Evolutionary conservation across 139 green algal genomes (phyloP), one percentile per base, ranked within the genome.

Genomic region (Tetradesmus obliquus): DNA sequence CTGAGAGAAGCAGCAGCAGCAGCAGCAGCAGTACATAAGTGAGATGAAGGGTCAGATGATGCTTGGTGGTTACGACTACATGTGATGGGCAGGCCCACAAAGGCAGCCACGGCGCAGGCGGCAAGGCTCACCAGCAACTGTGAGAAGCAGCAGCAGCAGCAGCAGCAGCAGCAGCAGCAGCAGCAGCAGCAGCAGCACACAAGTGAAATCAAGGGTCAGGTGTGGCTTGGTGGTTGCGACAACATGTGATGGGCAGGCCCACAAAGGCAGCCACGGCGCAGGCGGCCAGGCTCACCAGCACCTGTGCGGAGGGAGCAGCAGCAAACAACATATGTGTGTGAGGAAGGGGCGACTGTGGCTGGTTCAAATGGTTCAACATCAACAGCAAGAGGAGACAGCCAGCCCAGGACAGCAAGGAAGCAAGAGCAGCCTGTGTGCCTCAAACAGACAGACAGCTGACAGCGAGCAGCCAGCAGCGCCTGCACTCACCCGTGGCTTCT

Each of bases 121-220:
- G 95, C 95, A 88, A 98, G 92, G 79, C 91, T 96, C 22, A 99
- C 93, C 20, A 98, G 93, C 81, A 97, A 95, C 93, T 96, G 93
- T 22, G 71, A 45, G 54, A 51, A 45, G 85, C 82, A 20, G 12
- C 51, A 86, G 55, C 32, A 90, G 24, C 24, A 84, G 57, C 3
- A 24, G 20, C 79, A 54, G 13, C 10, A 87, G 55, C 1, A 82
- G 79, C n/a, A 45, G 85, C 7, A 10, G 12, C 51, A 86, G 55
- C 32, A 90, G n/a, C 54, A 79, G 62, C 20, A 15, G 13, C 62
- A 45, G 32, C 32, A 45, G 32, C 32, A 45, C 32, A 45, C 32
- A 45, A 45, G 32, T 45, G 32, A 45, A 45, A 45, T 45, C 32
- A 45, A 45, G 32, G 32, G 32, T 45, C 32, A 45, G 32, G 32